Conservation (phyloP, 2,329 filamentous ascomycete genomes). For the Tympanopsis confertula region DNA sequence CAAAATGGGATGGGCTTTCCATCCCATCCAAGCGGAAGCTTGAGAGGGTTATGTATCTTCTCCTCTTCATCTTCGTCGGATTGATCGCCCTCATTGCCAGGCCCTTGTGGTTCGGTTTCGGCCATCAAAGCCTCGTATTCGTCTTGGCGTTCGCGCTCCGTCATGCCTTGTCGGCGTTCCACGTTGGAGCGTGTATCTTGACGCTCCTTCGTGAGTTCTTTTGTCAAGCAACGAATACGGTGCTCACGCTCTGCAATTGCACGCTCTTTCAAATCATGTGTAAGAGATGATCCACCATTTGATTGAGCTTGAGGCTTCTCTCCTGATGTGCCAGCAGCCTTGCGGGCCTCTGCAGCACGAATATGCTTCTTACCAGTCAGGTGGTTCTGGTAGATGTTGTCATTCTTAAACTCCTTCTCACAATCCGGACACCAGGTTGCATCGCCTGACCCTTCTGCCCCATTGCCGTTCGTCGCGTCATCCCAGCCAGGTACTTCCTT, state of each 20-base stretch:
- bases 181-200: conserved; percentile 87
- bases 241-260: conserved; percentile 83
- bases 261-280: conserved; percentile 67
- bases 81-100: conserved; percentile 21
- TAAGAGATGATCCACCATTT: conserved; percentile 17
- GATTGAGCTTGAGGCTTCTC: conserved; percentile 12
- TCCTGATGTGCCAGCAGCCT: conserved; percentile 27
- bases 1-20: conserved; percentile 98
- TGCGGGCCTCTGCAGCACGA: conserved; percentile 60
- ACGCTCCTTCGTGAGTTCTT: conserved; percentile 75
- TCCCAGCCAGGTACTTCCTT: conserved; percentile 3
- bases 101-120: conserved; percentile 52
- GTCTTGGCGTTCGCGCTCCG: conserved; percentile 84
- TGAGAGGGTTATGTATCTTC: conserved; percentile 91
- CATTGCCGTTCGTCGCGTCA: conserved; percentile 7
- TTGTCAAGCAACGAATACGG: conserved; percentile 67
- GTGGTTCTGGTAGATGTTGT: conserved; percentile 87
- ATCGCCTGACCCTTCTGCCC: conserved; percentile 41
- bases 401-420: conserved; percentile 88
- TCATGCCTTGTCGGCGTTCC: conserved; percentile 94
- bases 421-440: conserved; percentile 85
- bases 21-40: conserved; percentile 92
- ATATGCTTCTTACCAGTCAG: conserved; percentile 86
- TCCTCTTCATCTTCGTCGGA: conserved; percentile 68
- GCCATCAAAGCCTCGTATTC: conserved; percentile 64